Base-by-base conservation (phyloP, 1,284 basidiomycete species). In the Inonotus obliquus region DNA sequence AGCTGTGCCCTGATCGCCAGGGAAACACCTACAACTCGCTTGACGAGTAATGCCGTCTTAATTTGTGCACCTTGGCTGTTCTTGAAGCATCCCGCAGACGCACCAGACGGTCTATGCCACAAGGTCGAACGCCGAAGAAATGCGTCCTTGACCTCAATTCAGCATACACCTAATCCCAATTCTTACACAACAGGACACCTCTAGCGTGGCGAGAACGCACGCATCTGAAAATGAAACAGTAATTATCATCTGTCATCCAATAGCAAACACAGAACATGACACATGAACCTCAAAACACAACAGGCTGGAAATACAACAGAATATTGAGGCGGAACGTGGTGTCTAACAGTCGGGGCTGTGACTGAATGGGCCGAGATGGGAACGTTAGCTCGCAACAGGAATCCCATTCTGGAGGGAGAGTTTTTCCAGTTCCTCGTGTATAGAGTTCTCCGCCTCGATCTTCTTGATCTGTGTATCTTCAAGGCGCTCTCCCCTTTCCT, bases 401-500 rank as follows among this genome's bases (percentile, higher is more conserved):
- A 61, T 44, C 2, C 54, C 41, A 21, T 44, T 55, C 41, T 61
- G 59, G 23, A 69, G 68, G 48, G 73, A 79, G 41, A 87, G 74
- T 27, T 73, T 73, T 3, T 73, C 70, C 49, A 98, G 84, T 77
- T 97, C 95, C 70, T 85, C 86, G 67, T 85, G 79, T 67, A 98
- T 92, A 66, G 91, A 88, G 6, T 74, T 81, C 76, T 97, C 94
- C 7, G 87, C 86, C 45, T 95, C 92, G 68, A 98, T 96, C 83
- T 98, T 98, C 81, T 92, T 91, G 67, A 96, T 74, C 76, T 98
- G 96, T 25, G 95, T 98, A 63, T 87, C 89, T 75, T 98, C 96
- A 48, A 98, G 80, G 61, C 88, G 83, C 73, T 98, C 95, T 1
- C 96, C 96, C 52, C 89, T 84, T 69, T 84, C 87, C 27, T 85